Evolutionary conservation across 495 filamentous ascomycete genomes (phyloP).

Genomic region (Penicillium subrubescens): DNA sequence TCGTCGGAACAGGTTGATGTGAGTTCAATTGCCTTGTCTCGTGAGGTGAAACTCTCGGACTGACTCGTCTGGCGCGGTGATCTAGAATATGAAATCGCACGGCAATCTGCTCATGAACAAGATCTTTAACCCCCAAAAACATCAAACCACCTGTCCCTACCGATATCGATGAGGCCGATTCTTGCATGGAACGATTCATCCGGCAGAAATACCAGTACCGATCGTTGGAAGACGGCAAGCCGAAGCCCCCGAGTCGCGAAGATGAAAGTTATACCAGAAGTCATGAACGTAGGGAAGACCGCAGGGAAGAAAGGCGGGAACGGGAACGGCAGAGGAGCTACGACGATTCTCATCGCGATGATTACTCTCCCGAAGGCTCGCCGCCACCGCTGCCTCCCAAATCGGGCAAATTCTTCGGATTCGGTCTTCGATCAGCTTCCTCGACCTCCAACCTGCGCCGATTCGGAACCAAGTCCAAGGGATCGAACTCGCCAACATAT

Average conservation of each 20-base stretch:
- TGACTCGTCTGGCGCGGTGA: conserved; percentile 21
- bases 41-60: neutral
- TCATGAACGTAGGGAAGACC: conserved; percentile 4
- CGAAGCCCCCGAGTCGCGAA: conserved; percentile 48
- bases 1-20: conserved; percentile 94
- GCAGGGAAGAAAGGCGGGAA: conserved; percentile 7
- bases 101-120: conserved; percentile 86
- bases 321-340: conserved; percentile 1
- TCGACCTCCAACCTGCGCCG: conserved; percentile 63
- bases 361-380: conserved; percentile 43
- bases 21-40: conserved; percentile 29
- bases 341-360: neutral
- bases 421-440: conserved; percentile 69
- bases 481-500: conserved; percentile 33
- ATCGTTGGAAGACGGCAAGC: conserved; percentile 55
- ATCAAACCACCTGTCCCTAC: conserved; percentile 79
- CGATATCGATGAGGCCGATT: conserved; percentile 88
- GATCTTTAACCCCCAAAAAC: conserved; percentile 82
- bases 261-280: conserved; percentile 38
- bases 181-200: conserved; percentile 91
- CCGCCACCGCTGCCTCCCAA: conserved; percentile 88
- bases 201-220: conserved; percentile 85
- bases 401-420: conserved; percentile 72
- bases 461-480: conserved; percentile 31
- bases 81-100: conserved; percentile 85